phyloP scores from a whole-genome alignment of 2,329 filamentous ascomycete genomes.

The Tothia fuscella region DNA sequence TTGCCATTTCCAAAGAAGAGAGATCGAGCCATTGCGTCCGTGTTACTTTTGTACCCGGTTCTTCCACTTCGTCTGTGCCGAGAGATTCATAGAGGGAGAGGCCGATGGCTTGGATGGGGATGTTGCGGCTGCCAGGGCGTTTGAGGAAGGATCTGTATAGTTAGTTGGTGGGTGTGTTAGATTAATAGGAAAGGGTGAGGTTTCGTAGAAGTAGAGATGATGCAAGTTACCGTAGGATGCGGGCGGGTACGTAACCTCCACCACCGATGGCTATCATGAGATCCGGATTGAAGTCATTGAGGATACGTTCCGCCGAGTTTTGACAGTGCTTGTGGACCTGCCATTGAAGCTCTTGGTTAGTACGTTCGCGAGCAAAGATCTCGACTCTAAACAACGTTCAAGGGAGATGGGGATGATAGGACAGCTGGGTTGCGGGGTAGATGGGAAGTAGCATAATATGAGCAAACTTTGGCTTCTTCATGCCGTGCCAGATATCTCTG shows the following conservation, averaged over 20 bases:
- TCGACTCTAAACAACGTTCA: no score
- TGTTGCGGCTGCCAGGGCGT: slow-evolving; percentile 74
- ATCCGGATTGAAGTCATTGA: slow-evolving; percentile 78
- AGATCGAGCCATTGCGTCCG: slow-evolving; percentile 98
- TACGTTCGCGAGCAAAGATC: no score
- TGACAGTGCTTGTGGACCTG: slow-evolving; percentile 98
- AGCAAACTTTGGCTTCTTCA: no score
- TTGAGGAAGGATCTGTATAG: slow-evolving; percentile 70
- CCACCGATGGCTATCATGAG: slow-evolving; percentile 98
- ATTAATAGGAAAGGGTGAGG: background rate
- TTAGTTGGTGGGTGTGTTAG: slow-evolving; percentile 3
- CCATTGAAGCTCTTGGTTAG: slow-evolving; percentile 5
- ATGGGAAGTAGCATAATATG: no score
- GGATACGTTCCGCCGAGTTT: slow-evolving; percentile 66
- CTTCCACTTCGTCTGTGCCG: slow-evolving; percentile 54
- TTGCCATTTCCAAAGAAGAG: slow-evolving; percentile 71
- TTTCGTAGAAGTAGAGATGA: no score
- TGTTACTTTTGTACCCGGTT: slow-evolving; percentile 83
- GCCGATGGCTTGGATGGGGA: slow-evolving; percentile 97
- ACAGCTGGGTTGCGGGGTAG: no score
- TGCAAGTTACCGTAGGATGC: slow-evolving; percentile 70
- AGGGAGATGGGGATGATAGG: no score
- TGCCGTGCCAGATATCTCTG: no score
- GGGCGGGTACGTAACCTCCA: slow-evolving; percentile 91
- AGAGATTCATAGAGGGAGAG: slow-evolving; percentile 93